phyloP scores from a whole-genome alignment of 495 filamentous ascomycete genomes.

The Aspergillus cavernicola region DNA sequence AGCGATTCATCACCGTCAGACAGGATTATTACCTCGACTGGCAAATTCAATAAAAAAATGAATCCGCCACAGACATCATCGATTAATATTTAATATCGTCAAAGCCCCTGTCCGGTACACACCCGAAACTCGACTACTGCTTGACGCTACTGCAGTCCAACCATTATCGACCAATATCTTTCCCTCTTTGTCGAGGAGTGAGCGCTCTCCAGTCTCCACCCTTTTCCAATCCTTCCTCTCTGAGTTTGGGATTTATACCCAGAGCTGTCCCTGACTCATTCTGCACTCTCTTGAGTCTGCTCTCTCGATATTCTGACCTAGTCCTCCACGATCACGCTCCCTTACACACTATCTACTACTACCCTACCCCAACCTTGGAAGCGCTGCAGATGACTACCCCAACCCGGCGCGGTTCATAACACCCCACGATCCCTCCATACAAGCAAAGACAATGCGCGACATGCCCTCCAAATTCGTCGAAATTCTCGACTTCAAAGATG shows the following conservation, averaged over 20 bases:
- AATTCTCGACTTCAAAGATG: conserved; percentile 41
- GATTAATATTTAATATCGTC: no score
- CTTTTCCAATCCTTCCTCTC: neutral
- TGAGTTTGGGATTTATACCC: neutral
- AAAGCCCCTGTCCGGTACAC: no score
- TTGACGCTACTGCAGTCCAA: conserved; percentile 13
- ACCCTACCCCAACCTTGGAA: no score
- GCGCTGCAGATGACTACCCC: no score
- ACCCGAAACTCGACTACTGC: conserved; percentile 4
- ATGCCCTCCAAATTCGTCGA: conserved; percentile 46
- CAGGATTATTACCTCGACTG: no score
- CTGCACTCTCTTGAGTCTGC: neutral
- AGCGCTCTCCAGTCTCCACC: neutral
- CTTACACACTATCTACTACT: no score
- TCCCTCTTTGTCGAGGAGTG: neutral
- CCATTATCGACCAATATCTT: conserved; percentile 10
- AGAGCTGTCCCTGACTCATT: neutral
- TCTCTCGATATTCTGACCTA: no score
- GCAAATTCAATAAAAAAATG: no score
- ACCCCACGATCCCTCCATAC: neutral
- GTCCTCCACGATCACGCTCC: no score
- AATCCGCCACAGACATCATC: conserved; percentile 13
- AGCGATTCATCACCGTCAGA: no score
- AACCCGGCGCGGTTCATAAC: neutral
- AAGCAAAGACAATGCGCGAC: conserved; percentile 38